phyloP scores from a whole-genome alignment of 805 yeast species.

The Maudiozyma turicensis region DNA sequence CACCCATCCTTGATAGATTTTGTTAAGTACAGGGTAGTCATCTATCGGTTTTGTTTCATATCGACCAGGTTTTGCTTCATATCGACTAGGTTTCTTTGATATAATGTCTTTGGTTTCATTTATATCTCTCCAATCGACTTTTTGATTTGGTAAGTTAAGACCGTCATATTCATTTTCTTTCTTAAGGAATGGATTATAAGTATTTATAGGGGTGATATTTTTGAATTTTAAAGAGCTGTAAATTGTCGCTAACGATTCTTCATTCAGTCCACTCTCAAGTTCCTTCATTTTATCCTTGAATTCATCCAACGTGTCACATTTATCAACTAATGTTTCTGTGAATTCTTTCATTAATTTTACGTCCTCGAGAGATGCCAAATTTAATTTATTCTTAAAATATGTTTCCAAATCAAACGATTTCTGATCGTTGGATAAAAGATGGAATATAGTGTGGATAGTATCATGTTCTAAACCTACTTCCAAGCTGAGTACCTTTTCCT shows the following conservation, averaged over 20 bases:
- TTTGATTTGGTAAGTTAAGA: slow-evolving; percentile 10
- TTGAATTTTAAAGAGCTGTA: slow-evolving; percentile 2
- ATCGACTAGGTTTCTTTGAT: neutral
- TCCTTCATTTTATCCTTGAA: slow-evolving; percentile 11
- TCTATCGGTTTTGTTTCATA: slow-evolving; percentile 12
- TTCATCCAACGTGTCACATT: slow-evolving; percentile 5
- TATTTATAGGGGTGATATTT: neutral
- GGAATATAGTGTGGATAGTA: slow-evolving; percentile 8
- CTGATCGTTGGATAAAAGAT: neutral
- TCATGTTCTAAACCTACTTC: slow-evolving; percentile 33
- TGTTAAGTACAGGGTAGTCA: slow-evolving; percentile 31
- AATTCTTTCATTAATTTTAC: slow-evolving; percentile 19
- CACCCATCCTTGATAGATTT: slow-evolving; percentile 53
- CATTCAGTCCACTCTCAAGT: slow-evolving; percentile 18
- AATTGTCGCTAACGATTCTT: slow-evolving; percentile 5
- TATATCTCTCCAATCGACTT: slow-evolving; percentile 13
- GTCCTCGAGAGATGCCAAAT: slow-evolving; percentile 4
- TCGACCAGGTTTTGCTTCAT: no score
- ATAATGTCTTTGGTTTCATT: slow-evolving; percentile 9
- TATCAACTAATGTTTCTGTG: slow-evolving; percentile 11
- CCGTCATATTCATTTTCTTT: slow-evolving; percentile 6
- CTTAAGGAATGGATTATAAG: slow-evolving; percentile 4
- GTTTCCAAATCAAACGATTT: slow-evolving; percentile 3
- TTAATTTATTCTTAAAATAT: slow-evolving; percentile 10
- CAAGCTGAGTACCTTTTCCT: slow-evolving; percentile 30